phyloP scores from a whole-genome alignment of 75 land plant species.

The Adiantum capillusveneris region DNA sequence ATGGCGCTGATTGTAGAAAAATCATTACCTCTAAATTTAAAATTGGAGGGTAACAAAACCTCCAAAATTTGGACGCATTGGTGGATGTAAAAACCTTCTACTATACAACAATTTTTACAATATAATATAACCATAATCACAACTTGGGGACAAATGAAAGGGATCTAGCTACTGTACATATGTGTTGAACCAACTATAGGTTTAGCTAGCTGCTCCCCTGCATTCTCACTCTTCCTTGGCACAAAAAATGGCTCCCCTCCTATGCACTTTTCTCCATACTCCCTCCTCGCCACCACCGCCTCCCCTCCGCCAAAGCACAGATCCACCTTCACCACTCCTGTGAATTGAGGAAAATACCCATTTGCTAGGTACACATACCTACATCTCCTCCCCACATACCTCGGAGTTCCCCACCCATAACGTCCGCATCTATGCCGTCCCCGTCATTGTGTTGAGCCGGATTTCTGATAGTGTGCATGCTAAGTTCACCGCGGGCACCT shows the following conservation, averaged over 20 bases:
- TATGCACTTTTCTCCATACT: slow-evolving; percentile 34
- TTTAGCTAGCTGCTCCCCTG: too few species aligned
- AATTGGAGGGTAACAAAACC: too few species aligned
- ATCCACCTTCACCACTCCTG: slow-evolving; percentile 77
- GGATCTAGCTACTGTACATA: too few species aligned
- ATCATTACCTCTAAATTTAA: too few species aligned
- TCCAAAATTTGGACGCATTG: too few species aligned
- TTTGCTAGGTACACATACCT: slow-evolving; percentile 44
- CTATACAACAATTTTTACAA: too few species aligned
- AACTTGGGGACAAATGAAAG: too few species aligned
- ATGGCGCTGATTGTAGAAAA: too few species aligned
- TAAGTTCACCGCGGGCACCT: not conserved
- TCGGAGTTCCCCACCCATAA: slow-evolving; percentile 36
- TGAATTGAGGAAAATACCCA: slow-evolving; percentile 51
- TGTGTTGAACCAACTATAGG: too few species aligned
- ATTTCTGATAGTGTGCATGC: slow-evolving; percentile 11
- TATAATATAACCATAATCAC: too few species aligned
- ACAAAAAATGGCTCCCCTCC: slow-evolving; percentile 82
- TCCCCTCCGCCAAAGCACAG: slow-evolving; percentile 5
- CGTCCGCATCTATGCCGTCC: slow-evolving; percentile 25
- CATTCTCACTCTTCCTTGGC: too few species aligned
- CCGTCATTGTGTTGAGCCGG: slow-evolving; percentile 39
- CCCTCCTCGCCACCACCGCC: slow-evolving; percentile 29
- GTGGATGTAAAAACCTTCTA: too few species aligned
- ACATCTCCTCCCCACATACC: slow-evolving; percentile 35